Evolutionary conservation across 768 basidiomycete species (phyloP).

Genomic region (Lentinus tigrinus): DNA sequence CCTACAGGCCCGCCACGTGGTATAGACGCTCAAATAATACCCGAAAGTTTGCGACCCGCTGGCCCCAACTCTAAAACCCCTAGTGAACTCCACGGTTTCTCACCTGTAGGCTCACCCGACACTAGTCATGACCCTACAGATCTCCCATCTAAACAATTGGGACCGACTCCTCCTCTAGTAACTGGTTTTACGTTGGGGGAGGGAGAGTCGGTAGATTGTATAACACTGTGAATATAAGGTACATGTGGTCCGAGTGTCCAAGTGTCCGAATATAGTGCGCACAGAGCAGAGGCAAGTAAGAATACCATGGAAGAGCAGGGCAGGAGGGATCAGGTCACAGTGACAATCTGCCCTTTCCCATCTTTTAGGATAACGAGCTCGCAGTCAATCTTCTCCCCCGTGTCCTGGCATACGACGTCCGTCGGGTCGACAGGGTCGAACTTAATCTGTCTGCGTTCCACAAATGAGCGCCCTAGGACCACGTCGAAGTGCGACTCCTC

Average conservation of each 20-base stretch:
- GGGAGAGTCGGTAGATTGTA: no score
- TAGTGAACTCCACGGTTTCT: no score
- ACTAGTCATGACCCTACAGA: no score
- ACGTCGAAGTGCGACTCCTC: constrained; percentile 97
- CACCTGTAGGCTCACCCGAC: no score
- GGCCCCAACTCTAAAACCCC: neutral
- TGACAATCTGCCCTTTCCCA: constrained; percentile 86
- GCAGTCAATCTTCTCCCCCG: constrained; percentile 87
- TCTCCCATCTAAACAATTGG: no score
- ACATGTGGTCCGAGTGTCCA: no score
- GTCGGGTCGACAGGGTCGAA: constrained; percentile 84
- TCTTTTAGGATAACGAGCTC: constrained; percentile 92
- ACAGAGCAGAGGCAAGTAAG: neutral
- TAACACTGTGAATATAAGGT: no score
- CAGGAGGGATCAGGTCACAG: constrained; percentile 57
- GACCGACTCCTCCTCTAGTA: no score
- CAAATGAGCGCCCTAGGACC: constrained; percentile 85
- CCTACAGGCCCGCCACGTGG: constrained; percentile 7
- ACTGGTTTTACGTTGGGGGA: no score
- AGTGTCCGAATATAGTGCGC: neutral
- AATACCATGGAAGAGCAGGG: neutral
- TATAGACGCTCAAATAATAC: neutral
- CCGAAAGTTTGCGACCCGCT: no score
- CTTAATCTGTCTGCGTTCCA: constrained; percentile 75
- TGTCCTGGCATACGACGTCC: constrained; percentile 88